phyloP scores from a whole-genome alignment of 2,329 filamentous ascomycete genomes.

The Talaromyces sp. region DNA sequence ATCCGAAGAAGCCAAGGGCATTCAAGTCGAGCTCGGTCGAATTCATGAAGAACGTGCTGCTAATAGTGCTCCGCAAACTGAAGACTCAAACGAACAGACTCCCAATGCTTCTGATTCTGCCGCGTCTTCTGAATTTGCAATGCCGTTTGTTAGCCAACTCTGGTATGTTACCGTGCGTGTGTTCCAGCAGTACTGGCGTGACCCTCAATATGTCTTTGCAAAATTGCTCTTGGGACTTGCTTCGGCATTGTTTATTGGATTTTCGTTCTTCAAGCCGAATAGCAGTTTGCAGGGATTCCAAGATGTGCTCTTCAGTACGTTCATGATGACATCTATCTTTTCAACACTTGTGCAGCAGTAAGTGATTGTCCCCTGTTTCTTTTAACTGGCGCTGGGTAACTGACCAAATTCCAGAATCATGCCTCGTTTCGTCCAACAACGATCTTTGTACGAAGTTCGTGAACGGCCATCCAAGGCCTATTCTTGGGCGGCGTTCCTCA shows the following conservation, averaged over 20 bases:
- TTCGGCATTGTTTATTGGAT: slow-evolving; percentile 60
- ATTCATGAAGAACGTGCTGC: slow-evolving; percentile 48
- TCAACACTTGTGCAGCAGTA: slow-evolving; percentile 47
- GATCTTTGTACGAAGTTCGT: slow-evolving; percentile 54
- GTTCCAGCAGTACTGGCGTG: slow-evolving; percentile 90
- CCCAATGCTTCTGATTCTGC: slow-evolving; percentile 32
- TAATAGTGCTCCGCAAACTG: slow-evolving; percentile 19
- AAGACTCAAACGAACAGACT: slow-evolving; percentile 37
- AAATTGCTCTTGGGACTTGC: slow-evolving; percentile 61
- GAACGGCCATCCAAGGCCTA: slow-evolving; percentile 64
- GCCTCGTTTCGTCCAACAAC: slow-evolving; percentile 53
- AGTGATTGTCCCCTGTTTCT: background rate
- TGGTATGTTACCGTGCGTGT: slow-evolving; percentile 66
- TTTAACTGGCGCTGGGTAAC: background rate
- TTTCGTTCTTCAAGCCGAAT: slow-evolving; percentile 70
- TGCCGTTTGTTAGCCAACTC: slow-evolving; percentile 64
- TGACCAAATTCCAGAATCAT: slow-evolving; percentile 37
- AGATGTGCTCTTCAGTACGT: slow-evolving; percentile 87
- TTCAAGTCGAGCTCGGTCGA: slow-evolving; percentile 53
- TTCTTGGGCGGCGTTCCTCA: slow-evolving; percentile 67
- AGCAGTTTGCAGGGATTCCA: slow-evolving; percentile 75
- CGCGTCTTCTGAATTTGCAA: slow-evolving; percentile 65
- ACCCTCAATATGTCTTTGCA: slow-evolving; percentile 80
- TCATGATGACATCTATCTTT: slow-evolving; percentile 79
- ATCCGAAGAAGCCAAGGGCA: slow-evolving; percentile 48